Conservation (phyloP, 192 early-diverging fungal species). For the Backusella circina region DNA sequence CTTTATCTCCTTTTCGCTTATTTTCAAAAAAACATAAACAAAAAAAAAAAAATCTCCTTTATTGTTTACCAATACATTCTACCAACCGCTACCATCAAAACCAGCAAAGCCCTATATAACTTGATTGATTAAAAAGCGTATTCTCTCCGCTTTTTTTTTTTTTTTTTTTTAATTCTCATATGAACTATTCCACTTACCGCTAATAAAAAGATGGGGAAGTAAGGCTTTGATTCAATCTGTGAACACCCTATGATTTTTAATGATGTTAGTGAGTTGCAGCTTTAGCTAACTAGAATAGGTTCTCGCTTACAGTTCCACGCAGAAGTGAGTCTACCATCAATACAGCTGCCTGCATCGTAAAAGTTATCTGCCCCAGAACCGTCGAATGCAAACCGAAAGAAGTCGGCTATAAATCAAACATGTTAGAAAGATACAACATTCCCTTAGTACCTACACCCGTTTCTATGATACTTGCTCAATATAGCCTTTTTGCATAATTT, state of each 20-base stretch:
- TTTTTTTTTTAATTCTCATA: not conserved
- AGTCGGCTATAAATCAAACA: conserved; percentile 61
- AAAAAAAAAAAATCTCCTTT: not conserved
- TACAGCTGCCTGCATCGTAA: conserved; percentile 90
- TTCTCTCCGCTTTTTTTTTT: not conserved
- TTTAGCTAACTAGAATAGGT: not conserved
- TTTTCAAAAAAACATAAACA: not conserved
- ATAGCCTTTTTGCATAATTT: conserved; percentile 68
- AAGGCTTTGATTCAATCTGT: conserved; percentile 88
- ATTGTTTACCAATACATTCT: not conserved
- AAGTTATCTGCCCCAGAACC: conserved; percentile 92
- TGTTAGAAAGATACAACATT: not conserved
- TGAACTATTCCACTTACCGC: conserved; percentile 44
- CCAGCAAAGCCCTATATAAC: conserved; percentile 63
- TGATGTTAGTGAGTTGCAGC: not conserved
- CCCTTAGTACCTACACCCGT: not conserved
- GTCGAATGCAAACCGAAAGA: conserved; percentile 96
- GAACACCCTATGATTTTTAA: conserved; percentile 57
- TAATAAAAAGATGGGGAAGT: conserved; percentile 87
- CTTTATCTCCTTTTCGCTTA: not conserved
- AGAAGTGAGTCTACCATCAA: conserved; percentile 92
- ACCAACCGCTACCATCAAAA: conserved; percentile 65
- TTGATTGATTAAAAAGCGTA: not conserved
- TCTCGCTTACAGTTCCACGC: conserved; percentile 73
- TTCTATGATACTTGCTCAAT: conserved; percentile 15